Evolutionary conservation across 495 filamentous ascomycete species (phyloP).

Genomic region (Pseudoneurospora amorphoporcata): DNA sequence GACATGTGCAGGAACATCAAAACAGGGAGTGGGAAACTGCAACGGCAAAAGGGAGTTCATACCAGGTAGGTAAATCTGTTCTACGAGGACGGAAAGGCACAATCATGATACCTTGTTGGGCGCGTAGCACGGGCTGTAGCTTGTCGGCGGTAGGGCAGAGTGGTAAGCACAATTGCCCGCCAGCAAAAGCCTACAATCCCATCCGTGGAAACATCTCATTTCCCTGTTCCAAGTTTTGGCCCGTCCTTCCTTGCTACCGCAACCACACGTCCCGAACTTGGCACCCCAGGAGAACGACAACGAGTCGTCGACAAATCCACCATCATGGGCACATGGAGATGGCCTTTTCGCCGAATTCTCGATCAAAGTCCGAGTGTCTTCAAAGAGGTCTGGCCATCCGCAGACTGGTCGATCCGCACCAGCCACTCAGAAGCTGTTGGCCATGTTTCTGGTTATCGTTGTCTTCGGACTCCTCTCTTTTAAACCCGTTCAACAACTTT

Average conservation of each 20-base stretch:
- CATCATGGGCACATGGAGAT: background rate
- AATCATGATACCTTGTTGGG: background rate
- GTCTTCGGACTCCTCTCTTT: background rate
- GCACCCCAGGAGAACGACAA: background rate
- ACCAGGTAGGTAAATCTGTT: background rate
- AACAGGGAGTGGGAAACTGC: background rate
- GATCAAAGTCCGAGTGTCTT: background rate
- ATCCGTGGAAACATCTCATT: background rate
- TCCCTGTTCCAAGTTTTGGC: background rate
- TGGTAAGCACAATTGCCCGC: background rate
- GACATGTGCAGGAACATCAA: background rate
- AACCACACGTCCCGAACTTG: background rate
- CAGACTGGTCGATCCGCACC: background rate
- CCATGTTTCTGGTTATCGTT: background rate
- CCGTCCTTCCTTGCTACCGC: background rate
- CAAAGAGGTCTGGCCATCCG: background rate
- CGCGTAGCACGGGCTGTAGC: background rate
- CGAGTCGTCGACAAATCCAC: background rate
- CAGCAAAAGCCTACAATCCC: background rate
- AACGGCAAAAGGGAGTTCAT: background rate
- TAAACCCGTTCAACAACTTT: background rate
- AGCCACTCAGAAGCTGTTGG: background rate
- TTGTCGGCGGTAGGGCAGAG: background rate
- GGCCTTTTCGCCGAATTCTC: background rate
- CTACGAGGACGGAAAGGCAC: background rate